phyloP scores from a whole-genome alignment of 331 rosid genomes.

The Erythrophleum ivorense region DNA sequence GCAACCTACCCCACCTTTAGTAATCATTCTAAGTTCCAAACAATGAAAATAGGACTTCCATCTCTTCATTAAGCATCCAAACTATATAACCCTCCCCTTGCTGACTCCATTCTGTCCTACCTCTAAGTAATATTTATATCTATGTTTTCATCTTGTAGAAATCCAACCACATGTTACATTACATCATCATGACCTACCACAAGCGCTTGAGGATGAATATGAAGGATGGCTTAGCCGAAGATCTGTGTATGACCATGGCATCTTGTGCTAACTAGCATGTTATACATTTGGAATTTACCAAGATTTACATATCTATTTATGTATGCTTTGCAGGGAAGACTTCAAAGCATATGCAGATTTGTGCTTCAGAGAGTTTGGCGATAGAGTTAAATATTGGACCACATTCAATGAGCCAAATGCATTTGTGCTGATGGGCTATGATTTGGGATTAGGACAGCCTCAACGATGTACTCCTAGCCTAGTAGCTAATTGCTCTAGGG shows the following conservation, averaged over 20 bases:
- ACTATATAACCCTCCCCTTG: too few species aligned
- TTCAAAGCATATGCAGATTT: slow-evolving; percentile 51
- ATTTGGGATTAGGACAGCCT: slow-evolving; percentile 40
- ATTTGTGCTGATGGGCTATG: slow-evolving; percentile 43
- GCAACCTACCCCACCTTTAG: too few species aligned
- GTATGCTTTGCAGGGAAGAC: slow-evolving; percentile 43
- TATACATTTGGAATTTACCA: too few species aligned
- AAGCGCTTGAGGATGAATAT: slow-evolving; percentile 49
- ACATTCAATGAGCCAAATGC: slow-evolving; percentile 51
- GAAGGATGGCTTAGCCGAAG: slow-evolving; percentile 50
- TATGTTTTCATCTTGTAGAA: slow-evolving; percentile 35
- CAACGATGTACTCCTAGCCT: slow-evolving; percentile 40
- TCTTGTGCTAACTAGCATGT: neutral
- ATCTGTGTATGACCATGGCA: slow-evolving; percentile 38
- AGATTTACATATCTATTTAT: neutral
- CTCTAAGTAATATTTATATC: neutral
- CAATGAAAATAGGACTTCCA: too few species aligned
- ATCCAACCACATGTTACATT: slow-evolving; percentile 50
- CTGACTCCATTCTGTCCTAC: too few species aligned
- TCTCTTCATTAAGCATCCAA: too few species aligned
- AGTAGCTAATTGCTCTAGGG: slow-evolving; percentile 38
- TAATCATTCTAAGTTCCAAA: too few species aligned
- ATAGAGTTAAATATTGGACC: slow-evolving; percentile 53
- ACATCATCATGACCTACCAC: slow-evolving; percentile 46
- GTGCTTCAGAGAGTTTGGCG: slow-evolving; percentile 50